Evolutionary conservation across 495 filamentous ascomycete genomes (phyloP), one percentile per base, ranked within the genome.

Genomic region (Aspergillus hancockii): DNA sequence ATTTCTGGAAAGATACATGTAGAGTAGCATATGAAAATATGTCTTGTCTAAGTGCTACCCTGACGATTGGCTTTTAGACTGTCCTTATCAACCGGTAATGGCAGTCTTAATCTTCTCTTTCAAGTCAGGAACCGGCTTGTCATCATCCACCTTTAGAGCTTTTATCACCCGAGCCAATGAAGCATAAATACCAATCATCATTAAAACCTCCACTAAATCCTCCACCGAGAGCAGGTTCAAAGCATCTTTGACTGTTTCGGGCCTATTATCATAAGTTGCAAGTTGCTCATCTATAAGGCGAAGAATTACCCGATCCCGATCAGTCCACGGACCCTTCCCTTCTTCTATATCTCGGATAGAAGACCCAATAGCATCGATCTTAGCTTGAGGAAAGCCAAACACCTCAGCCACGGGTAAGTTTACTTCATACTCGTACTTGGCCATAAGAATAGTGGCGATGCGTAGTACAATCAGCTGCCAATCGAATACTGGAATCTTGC

Each of bases 161-260:
- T 57, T 62, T 0, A 57, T 62, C 38, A 62, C 3, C 40, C 59
- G 16, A 8, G 59, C 59, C 36, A 62, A 31, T 12, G 54, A 6
- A n/a, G 40, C 59, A 54, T 62, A 62, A 23, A 57, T 31, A 1
- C 59, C 59, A 8, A 57, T 57, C 8, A 62, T 38, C 21, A 62
- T 49, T 25, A 57, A 30, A 34, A 57, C 59, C 54, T 62, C 59
- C 25, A 62, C 59, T 9, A 62, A 13, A 6, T 28, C 31, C 10
- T 53, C 59, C 36, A 40, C 40, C 0, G 12, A 19, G 18, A 62
- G 30, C 12, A 49, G 14, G 8, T 49, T 22, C 59, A 57, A 6
- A 25, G 54, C 59, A 12, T 53, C 38, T 14, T 22, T 30, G 12
- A 62, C 25, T 1, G 59, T 62, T 4, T 57, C 45, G 13, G 18